A percentile compares a stretch with the other conserved stretches of the same genome.
Conservation (phyloP, 202 grass and related monocot genomes). For the Panicum virgatum region DNA sequence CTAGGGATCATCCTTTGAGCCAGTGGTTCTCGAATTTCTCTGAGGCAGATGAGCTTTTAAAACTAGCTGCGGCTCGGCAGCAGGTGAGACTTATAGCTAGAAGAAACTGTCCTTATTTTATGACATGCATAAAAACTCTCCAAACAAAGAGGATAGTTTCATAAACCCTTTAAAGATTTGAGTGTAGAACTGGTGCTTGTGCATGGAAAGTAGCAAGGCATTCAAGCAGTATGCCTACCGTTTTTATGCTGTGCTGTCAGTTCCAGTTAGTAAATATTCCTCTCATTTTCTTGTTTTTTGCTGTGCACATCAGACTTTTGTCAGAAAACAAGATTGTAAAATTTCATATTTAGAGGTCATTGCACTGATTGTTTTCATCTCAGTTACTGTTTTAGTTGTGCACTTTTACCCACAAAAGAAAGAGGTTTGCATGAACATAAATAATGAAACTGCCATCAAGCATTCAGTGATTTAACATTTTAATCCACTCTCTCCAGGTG, state of each 20-base stretch:
- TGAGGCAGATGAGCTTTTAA: slow-evolving; percentile 94
- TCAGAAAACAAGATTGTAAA: neutral
- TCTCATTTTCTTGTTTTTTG: neutral
- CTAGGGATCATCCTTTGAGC: slow-evolving; percentile 79
- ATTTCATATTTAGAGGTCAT: neutral
- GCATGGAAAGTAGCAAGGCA: neutral
- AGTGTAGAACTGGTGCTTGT: neutral
- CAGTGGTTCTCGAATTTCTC: slow-evolving; percentile 94
- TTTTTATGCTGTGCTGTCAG: neutral
- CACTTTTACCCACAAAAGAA: neutral
- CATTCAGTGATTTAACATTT: neutral
- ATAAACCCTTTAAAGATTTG: neutral
- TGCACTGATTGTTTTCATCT: neutral
- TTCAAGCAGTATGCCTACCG: neutral
- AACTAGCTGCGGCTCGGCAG: slow-evolving; percentile 84
- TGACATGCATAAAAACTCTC: neutral
- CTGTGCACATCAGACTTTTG: neutral
- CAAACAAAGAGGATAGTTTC: neutral
- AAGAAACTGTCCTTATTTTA: slow-evolving; percentile 8
- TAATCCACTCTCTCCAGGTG: slow-evolving; percentile 49
- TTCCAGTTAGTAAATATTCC: neutral
- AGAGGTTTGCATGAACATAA: neutral
- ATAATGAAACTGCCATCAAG: neutral
- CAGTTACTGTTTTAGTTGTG: neutral
- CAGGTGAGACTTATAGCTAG: slow-evolving; percentile 55